Percentiles rank a stretch among this genome's conserved stretches.
phyloP scores from a whole-genome alignment of 495 filamentous ascomycete genomes.

The Parathielavia hyrcaniae region DNA sequence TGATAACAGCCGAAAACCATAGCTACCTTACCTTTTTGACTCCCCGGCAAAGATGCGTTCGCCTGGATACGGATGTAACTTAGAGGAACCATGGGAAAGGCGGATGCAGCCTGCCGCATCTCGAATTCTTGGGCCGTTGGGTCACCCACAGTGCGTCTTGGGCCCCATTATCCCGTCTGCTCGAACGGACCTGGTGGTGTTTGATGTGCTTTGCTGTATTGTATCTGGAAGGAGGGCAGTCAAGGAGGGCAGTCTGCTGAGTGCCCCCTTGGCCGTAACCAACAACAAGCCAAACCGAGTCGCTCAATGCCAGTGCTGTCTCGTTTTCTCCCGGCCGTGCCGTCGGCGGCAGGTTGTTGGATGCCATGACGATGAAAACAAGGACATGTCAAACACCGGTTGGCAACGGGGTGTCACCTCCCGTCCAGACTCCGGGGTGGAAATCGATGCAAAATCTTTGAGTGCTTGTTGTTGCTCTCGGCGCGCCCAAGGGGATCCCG shows the following conservation, averaged over 20 bases:
- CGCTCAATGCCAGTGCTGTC: background rate
- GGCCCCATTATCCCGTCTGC: background rate
- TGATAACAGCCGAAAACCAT: too few relatives aligned
- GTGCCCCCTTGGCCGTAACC: background rate
- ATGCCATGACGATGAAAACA: background rate
- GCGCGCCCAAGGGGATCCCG: too few relatives aligned
- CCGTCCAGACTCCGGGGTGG: background rate
- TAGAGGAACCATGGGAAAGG: background rate
- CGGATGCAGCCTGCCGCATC: background rate
- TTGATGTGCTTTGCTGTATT: background rate
- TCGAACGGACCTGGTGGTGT: background rate
- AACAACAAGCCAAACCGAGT: background rate
- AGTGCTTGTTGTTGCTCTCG: background rate
- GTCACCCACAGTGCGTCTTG: background rate
- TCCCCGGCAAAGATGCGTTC: background rate
- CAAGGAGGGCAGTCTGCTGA: too few relatives aligned
- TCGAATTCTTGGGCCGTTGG: constrained; percentile 1
- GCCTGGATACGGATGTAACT: background rate
- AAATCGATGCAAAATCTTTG: background rate
- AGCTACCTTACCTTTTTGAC: too few relatives aligned
- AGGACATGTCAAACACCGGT: background rate
- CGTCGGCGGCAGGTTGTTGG: constrained; percentile 3
- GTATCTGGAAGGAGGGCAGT: background rate
- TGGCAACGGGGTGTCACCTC: background rate
- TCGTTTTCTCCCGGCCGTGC: background rate